Conservation (phyloP, 306 rosid genomes). For the Prunus mume region DNA sequence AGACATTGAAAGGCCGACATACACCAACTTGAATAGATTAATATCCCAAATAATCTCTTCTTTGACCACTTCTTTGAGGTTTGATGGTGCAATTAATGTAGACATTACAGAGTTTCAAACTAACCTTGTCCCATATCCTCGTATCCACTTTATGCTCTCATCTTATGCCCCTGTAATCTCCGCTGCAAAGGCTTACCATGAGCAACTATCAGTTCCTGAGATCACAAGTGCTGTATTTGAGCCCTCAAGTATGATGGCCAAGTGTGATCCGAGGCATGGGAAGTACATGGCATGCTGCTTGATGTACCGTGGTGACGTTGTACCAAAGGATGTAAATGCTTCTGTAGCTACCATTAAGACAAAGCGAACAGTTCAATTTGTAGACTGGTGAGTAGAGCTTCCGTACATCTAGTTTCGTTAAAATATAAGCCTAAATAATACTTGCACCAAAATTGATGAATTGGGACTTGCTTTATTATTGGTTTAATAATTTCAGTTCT, state of each 20-base stretch:
- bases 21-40: constrained; percentile 66
- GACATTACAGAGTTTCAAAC: constrained; percentile 76
- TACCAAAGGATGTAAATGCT: constrained; percentile 67
- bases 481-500: not conserved
- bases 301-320: constrained; percentile 81
- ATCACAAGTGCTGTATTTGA: constrained; percentile 72
- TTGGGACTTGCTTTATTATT: not conserved
- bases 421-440: not conserved
- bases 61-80: constrained; percentile 79
- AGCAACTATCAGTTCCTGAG: constrained; percentile 65
- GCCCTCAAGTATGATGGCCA: constrained; percentile 77
- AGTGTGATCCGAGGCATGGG: constrained; percentile 81
- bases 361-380: constrained; percentile 66
- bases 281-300: constrained; percentile 85
- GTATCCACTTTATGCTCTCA: constrained; percentile 79
- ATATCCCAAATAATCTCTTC: constrained; percentile 72
- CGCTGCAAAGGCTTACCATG: constrained; percentile 65
- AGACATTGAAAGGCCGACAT: constrained; percentile 68
- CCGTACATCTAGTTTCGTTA: not conserved
- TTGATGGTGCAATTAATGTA: constrained; percentile 76
- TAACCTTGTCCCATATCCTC: constrained; percentile 75
- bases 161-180: constrained; percentile 75
- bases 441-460: not conserved
- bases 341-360: constrained; percentile 67
- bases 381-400: constrained; percentile 54